Conservation (phyloP, 805 yeast species). For the Yarrowia deformans region DNA sequence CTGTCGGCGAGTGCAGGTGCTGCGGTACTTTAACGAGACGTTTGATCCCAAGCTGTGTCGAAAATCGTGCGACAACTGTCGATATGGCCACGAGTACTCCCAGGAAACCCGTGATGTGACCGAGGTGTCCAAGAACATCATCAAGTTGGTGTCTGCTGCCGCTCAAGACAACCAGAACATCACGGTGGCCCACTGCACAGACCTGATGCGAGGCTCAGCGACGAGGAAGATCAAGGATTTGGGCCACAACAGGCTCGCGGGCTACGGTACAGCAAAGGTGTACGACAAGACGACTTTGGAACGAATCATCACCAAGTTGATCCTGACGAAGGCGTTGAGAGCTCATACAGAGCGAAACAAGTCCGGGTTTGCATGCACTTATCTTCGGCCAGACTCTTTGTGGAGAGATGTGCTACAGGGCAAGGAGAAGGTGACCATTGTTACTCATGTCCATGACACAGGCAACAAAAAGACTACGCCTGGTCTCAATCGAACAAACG, state of each 20-base stretch:
- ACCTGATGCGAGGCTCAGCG: slow-evolving; percentile 77
- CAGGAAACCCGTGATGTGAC: slow-evolving; percentile 65
- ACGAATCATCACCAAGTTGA: slow-evolving; percentile 79
- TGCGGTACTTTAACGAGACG: slow-evolving; percentile 87
- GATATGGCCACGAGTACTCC: slow-evolving; percentile 48
- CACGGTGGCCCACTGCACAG: slow-evolving; percentile 82
- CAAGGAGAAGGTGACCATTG: slow-evolving; percentile 43
- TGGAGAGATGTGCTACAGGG: slow-evolving; percentile 59
- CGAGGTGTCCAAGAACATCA: slow-evolving; percentile 62
- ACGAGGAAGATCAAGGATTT: slow-evolving; percentile 64
- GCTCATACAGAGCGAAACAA: slow-evolving; percentile 75
- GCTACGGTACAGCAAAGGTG: slow-evolving; percentile 73
- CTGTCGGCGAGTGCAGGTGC: slow-evolving; percentile 86
- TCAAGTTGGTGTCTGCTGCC: slow-evolving; percentile 63
- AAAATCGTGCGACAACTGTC: slow-evolving; percentile 87
- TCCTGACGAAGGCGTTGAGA: slow-evolving; percentile 67
- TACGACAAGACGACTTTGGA: slow-evolving; percentile 75
- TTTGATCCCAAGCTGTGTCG: slow-evolving; percentile 72
- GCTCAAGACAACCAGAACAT: slow-evolving; percentile 60
- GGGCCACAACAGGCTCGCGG: slow-evolving; percentile 67
- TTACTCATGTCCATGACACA: slow-evolving; percentile 21
- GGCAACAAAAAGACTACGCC: neutral
- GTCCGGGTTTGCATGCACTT: slow-evolving; percentile 82
- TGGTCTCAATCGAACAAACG: neutral
- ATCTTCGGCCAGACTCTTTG: slow-evolving; percentile 68